These are phyloP conservation scores for Candida sanyaensis DNA, from an alignment of 1,139 yeast species.

Conservation along the genomic window DNA sequence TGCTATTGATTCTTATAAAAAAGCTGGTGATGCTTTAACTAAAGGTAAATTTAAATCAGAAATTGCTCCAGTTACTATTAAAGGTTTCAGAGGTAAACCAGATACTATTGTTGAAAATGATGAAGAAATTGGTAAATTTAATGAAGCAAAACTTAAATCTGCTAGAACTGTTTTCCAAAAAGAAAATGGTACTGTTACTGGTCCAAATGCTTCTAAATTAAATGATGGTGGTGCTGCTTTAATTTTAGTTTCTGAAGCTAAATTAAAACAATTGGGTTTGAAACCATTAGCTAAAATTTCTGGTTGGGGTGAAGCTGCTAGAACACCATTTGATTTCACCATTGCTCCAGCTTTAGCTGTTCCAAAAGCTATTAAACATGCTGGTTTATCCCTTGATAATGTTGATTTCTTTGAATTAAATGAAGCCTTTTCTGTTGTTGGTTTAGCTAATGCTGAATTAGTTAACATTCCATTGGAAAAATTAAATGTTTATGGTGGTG, in stretches of 20 bases:
- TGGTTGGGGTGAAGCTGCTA: slow-evolving; percentile 99
- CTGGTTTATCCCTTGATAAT: slow-evolving; percentile 58
- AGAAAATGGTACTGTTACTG: slow-evolving; percentile 93
- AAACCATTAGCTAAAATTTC: slow-evolving; percentile 84
- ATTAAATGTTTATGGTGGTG: slow-evolving; percentile 96
- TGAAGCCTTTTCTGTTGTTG: slow-evolving; percentile 97
- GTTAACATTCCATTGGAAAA: slow-evolving; percentile 64
- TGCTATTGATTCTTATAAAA: slow-evolving; percentile 68
- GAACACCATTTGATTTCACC: slow-evolving; percentile 90
- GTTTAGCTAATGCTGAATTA: slow-evolving; percentile 83
- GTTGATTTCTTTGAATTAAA: slow-evolving; percentile 87
- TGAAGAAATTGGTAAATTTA: slow-evolving; percentile 71
- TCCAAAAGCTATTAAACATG: slow-evolving; percentile 93
- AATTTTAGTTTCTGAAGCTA: slow-evolving; percentile 77
- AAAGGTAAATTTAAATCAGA: slow-evolving; percentile 81
- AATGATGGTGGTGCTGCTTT: slow-evolving; percentile 98
- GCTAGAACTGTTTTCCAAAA: slow-evolving; percentile 94
- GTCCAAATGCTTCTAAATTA: slow-evolving; percentile 92
- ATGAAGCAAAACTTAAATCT: slow-evolving; percentile 69
- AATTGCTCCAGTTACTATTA: slow-evolving; percentile 82
- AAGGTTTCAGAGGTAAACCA: slow-evolving; percentile 93
- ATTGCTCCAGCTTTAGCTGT: slow-evolving; percentile 92
- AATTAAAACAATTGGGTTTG: slow-evolving; percentile 79
- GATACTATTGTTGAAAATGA: slow-evolving; percentile 70
- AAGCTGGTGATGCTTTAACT: slow-evolving; percentile 77